Base-by-base conservation (phyloP, 2,329 filamentous ascomycete genomes). In the Claviceps pazoutovae region DNA sequence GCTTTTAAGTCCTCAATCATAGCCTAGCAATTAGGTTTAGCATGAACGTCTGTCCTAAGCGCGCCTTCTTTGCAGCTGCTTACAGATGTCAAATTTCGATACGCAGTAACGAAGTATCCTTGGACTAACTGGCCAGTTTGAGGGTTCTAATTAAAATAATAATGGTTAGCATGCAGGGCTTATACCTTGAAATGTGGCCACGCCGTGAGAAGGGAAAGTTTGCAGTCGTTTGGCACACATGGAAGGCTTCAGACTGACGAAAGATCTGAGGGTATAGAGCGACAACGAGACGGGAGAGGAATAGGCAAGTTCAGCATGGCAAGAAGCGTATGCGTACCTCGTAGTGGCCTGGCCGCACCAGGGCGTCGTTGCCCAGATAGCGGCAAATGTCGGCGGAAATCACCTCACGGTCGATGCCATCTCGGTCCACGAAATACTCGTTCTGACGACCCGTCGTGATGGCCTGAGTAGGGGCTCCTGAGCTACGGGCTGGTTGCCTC, bases 371-470 rank as follows among this genome's bases (percentile, higher is more conserved):
- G 62, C 86, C 86, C 59, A 90, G 76, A 66, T 88, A 90, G 64
- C 85, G 84, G 72, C 86, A 89, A 58, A 90, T 88, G 66, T 90
- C 86, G 64, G 84, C 83, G 56, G 86, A 87, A 68, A 90, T 88
- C 61, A 90, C 86, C 68, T 90, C 85, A 61, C 85, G 82, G 66
- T 86, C 84, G 68, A 90, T 90, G 64, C 86, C 85, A 67, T 88
- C 83, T 62, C 83, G 80, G 46, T 84, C 83, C 51, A 89, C 81
- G 67, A 89, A 89, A 66, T 88, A 89, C 70, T 88, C 84, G 68
- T 87, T 87, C 66, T 84, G 79, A 54, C 78, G 76, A 53, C 30
- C 30, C 30, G 70, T 68, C 52, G 71, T 65, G 50, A 70, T 62
- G 55, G 69, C 60, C 53, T 57, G 56, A 38, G 62, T 56, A 59